Percentiles rank a stretch among this genome's conserved stretches.
Evolutionary conservation across 306 rosid species (phyloP).

Genomic region (Mimosa bimucronata): DNA sequence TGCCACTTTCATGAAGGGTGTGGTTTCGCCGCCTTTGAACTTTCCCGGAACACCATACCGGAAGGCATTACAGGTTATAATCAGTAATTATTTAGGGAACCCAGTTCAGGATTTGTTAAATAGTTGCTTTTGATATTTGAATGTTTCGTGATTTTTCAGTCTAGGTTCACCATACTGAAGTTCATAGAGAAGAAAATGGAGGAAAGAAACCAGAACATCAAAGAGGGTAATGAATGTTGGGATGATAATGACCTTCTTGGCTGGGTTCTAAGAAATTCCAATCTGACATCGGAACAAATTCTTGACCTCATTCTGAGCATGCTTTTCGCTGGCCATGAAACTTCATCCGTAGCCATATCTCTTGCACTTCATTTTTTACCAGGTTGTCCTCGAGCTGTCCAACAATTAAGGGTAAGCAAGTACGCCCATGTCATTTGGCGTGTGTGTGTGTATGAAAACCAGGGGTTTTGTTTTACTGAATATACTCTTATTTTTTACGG

Average conservation of each 20-base stretch:
- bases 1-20: constrained; percentile 94
- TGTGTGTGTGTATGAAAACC: neutral
- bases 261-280: constrained; percentile 89
- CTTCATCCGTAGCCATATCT: constrained; percentile 92
- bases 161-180: constrained; percentile 77
- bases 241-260: constrained; percentile 88
- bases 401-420: constrained; percentile 65
- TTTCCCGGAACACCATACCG: constrained; percentile 93
- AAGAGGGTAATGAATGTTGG: constrained; percentile 45
- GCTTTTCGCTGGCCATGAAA: constrained; percentile 98
- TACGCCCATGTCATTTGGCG: neutral
- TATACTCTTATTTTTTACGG: neutral
- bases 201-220: constrained; percentile 46
- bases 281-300: constrained; percentile 88
- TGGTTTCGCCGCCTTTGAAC: constrained; percentile 84
- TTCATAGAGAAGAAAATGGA: constrained; percentile 84
- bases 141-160: constrained; percentile 49
- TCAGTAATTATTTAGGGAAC: neutral
- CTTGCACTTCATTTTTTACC: constrained; percentile 80
- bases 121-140: neutral
- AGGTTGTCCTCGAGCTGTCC: constrained; percentile 68
- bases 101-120: neutral
- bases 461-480: neutral
- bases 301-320: constrained; percentile 87
- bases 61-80: constrained; percentile 78